phyloP scores from a whole-genome alignment of 2,329 filamentous ascomycete species.

The Hypoxylon sp. region DNA sequence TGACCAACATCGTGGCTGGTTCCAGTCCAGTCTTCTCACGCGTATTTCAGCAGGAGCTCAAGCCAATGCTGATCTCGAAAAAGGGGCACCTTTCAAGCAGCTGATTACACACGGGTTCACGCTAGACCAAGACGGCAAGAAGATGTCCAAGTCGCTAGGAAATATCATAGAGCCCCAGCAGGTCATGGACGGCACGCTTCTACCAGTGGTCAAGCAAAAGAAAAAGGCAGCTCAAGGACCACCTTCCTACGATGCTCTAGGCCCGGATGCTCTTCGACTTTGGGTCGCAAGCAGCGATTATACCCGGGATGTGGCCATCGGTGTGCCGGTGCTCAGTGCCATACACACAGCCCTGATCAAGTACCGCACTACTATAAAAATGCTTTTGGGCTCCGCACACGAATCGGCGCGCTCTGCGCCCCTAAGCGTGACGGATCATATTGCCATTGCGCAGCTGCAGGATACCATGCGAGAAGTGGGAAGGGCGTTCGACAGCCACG shows the following conservation, averaged over 20 bases:
- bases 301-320: slow-evolving; percentile 84
- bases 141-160: slow-evolving; percentile 98
- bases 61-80: slow-evolving; percentile 46
- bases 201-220: slow-evolving; percentile 73
- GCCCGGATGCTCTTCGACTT: slow-evolving; percentile 84
- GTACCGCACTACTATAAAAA: slow-evolving; percentile 88
- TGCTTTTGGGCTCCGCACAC: slow-evolving; percentile 80
- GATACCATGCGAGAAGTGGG: slow-evolving; percentile 71
- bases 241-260: slow-evolving; percentile 72
- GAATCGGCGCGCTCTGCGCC: slow-evolving; percentile 59
- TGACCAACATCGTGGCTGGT: slow-evolving; percentile 98
- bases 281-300: slow-evolving; percentile 95
- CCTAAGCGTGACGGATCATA: slow-evolving; percentile 70
- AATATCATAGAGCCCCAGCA: slow-evolving; percentile 83
- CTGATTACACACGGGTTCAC: slow-evolving; percentile 97
- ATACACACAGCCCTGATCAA: slow-evolving; percentile 82
- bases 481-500: slow-evolving; percentile 71
- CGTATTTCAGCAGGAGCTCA: slow-evolving; percentile 71
- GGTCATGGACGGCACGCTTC: slow-evolving; percentile 83
- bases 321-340: slow-evolving; percentile 76
- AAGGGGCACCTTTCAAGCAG: slow-evolving; percentile 76
- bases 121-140: slow-evolving; percentile 86
- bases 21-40: slow-evolving; percentile 93
- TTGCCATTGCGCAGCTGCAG: slow-evolving; percentile 78
- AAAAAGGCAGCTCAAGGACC: slow-evolving; percentile 55